phyloP scores from a whole-genome alignment of 2,329 filamentous ascomycete species.

The Botrytis porri region DNA sequence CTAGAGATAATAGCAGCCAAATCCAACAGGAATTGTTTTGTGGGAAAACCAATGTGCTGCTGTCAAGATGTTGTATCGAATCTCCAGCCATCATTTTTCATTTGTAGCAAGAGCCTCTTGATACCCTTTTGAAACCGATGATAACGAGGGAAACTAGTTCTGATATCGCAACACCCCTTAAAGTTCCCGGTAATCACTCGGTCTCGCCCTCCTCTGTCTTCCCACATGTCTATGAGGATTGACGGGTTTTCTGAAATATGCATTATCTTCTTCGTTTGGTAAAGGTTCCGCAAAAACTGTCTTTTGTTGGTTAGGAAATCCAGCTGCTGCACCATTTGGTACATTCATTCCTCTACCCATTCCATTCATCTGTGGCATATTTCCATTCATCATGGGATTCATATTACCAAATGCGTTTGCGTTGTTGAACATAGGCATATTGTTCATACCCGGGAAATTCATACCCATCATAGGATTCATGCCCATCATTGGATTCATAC shows the following conservation, averaged over 20 bases:
- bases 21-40: background rate
- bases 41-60: background rate
- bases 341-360: conserved; percentile 36
- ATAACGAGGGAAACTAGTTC: background rate
- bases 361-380: conserved; percentile 36
- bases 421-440: conserved; percentile 41
- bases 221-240: conserved; percentile 91
- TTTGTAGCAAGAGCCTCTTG: too few species aligned
- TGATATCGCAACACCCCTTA: background rate
- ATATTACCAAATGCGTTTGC: conserved; percentile 27
- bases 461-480: conserved; percentile 40
- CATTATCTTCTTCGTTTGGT: conserved; percentile 73
- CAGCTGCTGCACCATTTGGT: conserved; percentile 37
- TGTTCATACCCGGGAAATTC: conserved; percentile 41
- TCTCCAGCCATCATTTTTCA: background rate
- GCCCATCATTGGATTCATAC: conserved; percentile 42
- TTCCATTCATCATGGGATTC: conserved; percentile 36
- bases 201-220: conserved; percentile 72
- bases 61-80: background rate
- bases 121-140: background rate
- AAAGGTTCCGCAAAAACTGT: conserved; percentile 47
- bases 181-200: conserved; percentile 80
- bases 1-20: background rate
- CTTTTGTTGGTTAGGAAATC: conserved; percentile 57
- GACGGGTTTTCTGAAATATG: conserved; percentile 93